These are phyloP conservation scores for Debaryomyces hansenii DNA, from an alignment of 805 yeast species.

Conservation along the genomic window DNA sequence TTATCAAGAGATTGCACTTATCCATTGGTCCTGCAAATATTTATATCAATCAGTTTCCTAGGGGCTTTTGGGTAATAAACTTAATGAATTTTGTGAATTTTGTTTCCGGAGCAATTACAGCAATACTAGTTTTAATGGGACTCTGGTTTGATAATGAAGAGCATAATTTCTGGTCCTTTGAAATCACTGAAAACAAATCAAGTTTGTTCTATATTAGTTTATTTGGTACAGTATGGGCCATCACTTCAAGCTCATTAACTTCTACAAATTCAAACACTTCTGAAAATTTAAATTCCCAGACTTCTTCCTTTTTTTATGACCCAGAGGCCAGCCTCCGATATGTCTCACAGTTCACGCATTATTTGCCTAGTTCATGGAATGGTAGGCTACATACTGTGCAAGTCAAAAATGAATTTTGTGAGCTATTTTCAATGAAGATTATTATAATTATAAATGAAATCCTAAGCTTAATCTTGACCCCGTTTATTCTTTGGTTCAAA, in stretches of 20 bases:
- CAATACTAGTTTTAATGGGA: slow-evolving; percentile 67
- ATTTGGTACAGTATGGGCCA: slow-evolving; percentile 85
- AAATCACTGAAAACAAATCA: slow-evolving; percentile 76
- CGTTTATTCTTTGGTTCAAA: slow-evolving; percentile 85
- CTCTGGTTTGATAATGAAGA: slow-evolving; percentile 81
- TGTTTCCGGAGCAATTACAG: slow-evolving; percentile 84
- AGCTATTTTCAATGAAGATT: slow-evolving; percentile 71
- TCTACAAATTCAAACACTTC: slow-evolving; percentile 16
- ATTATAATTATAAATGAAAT: slow-evolving; percentile 74
- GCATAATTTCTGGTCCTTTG: slow-evolving; percentile 79
- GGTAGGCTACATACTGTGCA: slow-evolving; percentile 80
- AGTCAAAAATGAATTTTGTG: slow-evolving; percentile 81
- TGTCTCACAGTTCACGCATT: slow-evolving; percentile 87
- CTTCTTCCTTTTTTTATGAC: slow-evolving; percentile 63
- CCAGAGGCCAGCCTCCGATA: slow-evolving; percentile 84
- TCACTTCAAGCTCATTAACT: slow-evolving; percentile 64
- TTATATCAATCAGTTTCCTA: slow-evolving; percentile 90
- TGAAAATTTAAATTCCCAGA: slow-evolving; percentile 22
- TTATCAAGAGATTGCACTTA: slow-evolving; percentile 72
- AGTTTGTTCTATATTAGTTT: slow-evolving; percentile 85
- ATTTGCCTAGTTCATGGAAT: slow-evolving; percentile 84
- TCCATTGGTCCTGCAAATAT: slow-evolving; percentile 79
- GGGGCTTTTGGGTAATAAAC: slow-evolving; percentile 51
- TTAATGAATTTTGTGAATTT: slow-evolving; percentile 48
- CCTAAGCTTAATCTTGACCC: slow-evolving; percentile 78